These are phyloP conservation scores for Candida sithepensis DNA, from an alignment of 805 yeast genomes.

Conservation along the genomic window DNA sequence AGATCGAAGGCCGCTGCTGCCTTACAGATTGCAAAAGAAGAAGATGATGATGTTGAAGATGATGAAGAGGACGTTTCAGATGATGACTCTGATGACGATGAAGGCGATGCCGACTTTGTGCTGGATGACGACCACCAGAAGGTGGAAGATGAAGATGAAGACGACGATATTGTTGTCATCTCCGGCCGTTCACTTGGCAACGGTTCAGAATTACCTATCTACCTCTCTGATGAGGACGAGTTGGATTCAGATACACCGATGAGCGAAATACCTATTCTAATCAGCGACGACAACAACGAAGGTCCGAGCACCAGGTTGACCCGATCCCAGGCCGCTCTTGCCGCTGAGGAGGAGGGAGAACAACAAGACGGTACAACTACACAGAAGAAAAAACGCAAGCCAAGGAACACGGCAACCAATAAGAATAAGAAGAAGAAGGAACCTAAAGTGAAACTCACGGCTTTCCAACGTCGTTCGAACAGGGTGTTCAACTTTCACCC, in stretches of 20 bases:
- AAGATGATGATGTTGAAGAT: constrained; percentile 10
- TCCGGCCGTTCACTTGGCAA: constrained; percentile 13
- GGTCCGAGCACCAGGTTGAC: neutral
- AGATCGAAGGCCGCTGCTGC: neutral
- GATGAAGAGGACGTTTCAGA: constrained; percentile 10
- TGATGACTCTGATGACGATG: constrained; percentile 13
- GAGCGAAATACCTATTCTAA: constrained; percentile 4
- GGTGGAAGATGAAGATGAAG: constrained; percentile 17
- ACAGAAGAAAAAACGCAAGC: constrained; percentile 22
- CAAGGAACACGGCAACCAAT: too few species aligned
- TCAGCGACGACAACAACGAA: neutral
- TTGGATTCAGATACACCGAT: constrained; percentile 16
- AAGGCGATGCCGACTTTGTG: constrained; percentile 24
- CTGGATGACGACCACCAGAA: constrained; percentile 17
- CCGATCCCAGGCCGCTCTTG: constrained; percentile 3
- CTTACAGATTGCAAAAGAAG: constrained; percentile 1
- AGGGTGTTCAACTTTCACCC: constrained; percentile 76
- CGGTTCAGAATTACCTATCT: constrained; percentile 10
- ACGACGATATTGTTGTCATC: constrained; percentile 21
- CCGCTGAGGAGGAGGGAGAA: constrained; percentile 2
- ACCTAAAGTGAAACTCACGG: constrained; percentile 58
- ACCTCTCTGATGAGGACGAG: constrained; percentile 16
- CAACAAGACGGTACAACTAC: constrained; percentile 6
- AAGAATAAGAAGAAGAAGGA: constrained; percentile 23
- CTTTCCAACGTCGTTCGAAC: constrained; percentile 65